Conservation (phyloP, 2,329 filamentous ascomycete species). For the Fusarium oxysporum region DNA sequence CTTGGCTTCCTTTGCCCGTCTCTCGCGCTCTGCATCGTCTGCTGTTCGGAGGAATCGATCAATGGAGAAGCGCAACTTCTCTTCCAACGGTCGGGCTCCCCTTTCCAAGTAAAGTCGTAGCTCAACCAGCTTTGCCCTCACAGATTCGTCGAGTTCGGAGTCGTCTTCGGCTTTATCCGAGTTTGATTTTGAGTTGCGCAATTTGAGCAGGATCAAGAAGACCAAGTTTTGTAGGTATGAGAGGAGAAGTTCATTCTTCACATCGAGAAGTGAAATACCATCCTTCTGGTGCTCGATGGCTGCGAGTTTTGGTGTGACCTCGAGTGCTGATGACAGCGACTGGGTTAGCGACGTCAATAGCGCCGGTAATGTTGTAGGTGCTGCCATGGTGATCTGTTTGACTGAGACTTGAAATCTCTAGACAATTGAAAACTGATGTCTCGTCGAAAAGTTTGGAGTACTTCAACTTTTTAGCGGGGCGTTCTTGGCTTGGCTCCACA, state of each 20-base stretch:
- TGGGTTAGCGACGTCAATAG: slow-evolving; percentile 67
- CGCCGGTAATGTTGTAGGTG: slow-evolving; percentile 61
- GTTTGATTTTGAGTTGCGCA: slow-evolving; percentile 66
- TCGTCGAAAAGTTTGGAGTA: slow-evolving; percentile 44
- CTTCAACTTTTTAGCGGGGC: slow-evolving; percentile 50
- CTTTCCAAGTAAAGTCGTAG: slow-evolving; percentile 93
- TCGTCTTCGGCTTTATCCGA: slow-evolving; percentile 45
- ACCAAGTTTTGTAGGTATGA: slow-evolving; percentile 96
- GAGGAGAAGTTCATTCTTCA: slow-evolving; percentile 96
- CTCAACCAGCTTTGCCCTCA: slow-evolving; percentile 89
- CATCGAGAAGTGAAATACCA: slow-evolving; percentile 93
- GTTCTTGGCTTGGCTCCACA: slow-evolving; percentile 5
- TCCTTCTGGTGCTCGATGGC: slow-evolving; percentile 79
- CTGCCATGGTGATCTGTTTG: slow-evolving; percentile 57
- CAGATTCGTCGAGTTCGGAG: slow-evolving; percentile 68
- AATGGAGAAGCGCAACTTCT: slow-evolving; percentile 92
- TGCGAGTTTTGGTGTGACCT: slow-evolving; percentile 72
- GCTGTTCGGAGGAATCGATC: slow-evolving; percentile 93
- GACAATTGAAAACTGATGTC: slow-evolving; percentile 21
- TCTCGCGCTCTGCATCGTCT: slow-evolving; percentile 72
- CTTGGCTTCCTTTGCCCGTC: slow-evolving; percentile 50
- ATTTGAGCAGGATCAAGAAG: slow-evolving; percentile 84
- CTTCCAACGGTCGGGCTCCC: slow-evolving; percentile 89
- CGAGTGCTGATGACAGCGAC: slow-evolving; percentile 71
- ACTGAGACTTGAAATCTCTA: slow-evolving; percentile 32